Conservation (phyloP, 23 red algal species). For the Gracilaria caudata region DNA sequence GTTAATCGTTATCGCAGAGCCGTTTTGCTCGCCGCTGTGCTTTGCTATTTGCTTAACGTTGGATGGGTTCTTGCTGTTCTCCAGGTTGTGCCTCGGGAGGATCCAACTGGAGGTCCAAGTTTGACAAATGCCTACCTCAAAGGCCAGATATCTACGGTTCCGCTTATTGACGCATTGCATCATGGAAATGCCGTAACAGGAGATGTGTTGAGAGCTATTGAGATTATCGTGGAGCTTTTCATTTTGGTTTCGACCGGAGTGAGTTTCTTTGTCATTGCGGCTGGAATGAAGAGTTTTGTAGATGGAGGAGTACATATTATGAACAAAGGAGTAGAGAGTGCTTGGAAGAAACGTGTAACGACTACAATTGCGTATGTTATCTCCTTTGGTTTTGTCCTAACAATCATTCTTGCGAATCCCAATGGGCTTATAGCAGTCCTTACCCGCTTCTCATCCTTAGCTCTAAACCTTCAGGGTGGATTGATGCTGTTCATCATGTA, state of each 20-base stretch:
- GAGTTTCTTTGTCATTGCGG: constrained; percentile 81
- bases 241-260: constrained; percentile 84
- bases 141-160: constrained; percentile 91
- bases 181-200: constrained; percentile 23
- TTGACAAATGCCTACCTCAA: constrained; percentile 53
- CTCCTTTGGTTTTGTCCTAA: constrained; percentile 66
- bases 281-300: constrained; percentile 79
- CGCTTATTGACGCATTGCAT: constrained; percentile 76
- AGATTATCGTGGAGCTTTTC: constrained; percentile 79
- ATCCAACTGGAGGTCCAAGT: constrained; percentile 14
- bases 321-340: constrained; percentile 1
- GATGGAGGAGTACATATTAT: constrained; percentile 64
- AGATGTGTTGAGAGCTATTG: constrained; percentile 31
- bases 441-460: constrained; percentile 70
- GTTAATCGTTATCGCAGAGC: constrained; percentile 52
- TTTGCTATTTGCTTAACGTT: constrained; percentile 83
- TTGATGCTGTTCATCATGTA: constrained; percentile 83
- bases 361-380: constrained; percentile 43
- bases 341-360: constrained; percentile 5
- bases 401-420: constrained; percentile 74
- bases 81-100: constrained; percentile 79
- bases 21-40: constrained; percentile 66
- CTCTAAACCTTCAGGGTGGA: constrained; percentile 77
- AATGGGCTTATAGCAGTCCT: constrained; percentile 82
- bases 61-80: constrained; percentile 85